These are phyloP conservation scores for Botryotinia globosa DNA, from an alignment of 2,329 filamentous ascomycete species.

Conservation along the genomic window DNA sequence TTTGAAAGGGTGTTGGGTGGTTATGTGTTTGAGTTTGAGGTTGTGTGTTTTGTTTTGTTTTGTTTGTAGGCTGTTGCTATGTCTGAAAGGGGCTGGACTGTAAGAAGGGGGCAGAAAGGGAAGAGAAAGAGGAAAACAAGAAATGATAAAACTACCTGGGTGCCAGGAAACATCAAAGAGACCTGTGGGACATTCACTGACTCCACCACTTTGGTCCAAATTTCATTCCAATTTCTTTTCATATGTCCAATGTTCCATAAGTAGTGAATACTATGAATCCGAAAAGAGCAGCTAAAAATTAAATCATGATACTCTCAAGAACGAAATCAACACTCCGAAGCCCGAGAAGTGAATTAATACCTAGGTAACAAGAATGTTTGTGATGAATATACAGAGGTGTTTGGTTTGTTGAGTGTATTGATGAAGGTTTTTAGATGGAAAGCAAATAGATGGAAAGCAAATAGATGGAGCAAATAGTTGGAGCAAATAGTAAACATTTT, in stretches of 20 bases:
- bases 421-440: neutral
- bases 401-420: neutral
- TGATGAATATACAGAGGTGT: neutral
- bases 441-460: neutral
- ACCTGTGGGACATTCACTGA: neutral
- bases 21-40: too few relatives aligned
- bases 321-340: neutral
- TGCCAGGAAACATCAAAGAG: neutral
- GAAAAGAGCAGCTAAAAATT: neutral
- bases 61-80: neutral
- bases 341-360: neutral
- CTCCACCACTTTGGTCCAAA: neutral
- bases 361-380: neutral
- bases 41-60: neutral
- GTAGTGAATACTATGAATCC: neutral
- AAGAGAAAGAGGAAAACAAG: neutral
- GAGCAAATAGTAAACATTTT: neutral
- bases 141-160: neutral
- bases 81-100: too few relatives aligned
- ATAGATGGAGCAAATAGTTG: neutral
- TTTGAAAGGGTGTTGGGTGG: neutral
- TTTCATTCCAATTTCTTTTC: neutral
- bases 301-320: neutral
- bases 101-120: neutral
- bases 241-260: rapidly evolving